These are phyloP conservation scores for Xylaria intraflava DNA, from an alignment of 495 filamentous ascomycete genomes.

Conservation along the genomic window DNA sequence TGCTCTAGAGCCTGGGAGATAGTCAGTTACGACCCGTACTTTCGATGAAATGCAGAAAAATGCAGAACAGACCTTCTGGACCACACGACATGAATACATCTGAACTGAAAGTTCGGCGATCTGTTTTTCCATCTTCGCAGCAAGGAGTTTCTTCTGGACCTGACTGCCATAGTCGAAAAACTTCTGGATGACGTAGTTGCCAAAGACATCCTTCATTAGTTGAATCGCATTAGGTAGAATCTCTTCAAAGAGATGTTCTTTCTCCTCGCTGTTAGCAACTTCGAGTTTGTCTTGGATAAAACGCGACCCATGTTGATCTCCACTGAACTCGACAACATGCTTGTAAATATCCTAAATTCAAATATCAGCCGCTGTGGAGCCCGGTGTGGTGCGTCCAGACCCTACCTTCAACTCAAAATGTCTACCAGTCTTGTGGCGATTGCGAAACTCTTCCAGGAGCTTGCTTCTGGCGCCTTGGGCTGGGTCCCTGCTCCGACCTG, in stretches of 20 bases:
- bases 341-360: constrained; percentile 69
- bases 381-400: not conserved
- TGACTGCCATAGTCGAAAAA: constrained; percentile 97
- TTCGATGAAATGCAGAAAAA: not conserved
- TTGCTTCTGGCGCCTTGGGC: constrained; percentile 60
- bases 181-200: constrained; percentile 98
- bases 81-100: constrained; percentile 94
- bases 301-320: constrained; percentile 90
- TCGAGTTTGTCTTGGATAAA: constrained; percentile 96
- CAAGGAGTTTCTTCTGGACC: constrained; percentile 80
- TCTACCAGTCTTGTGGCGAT: constrained; percentile 67
- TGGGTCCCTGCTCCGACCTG: constrained; percentile 53
- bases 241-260: constrained; percentile 87
- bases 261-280: constrained; percentile 93
- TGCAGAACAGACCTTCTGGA: constrained; percentile 66
- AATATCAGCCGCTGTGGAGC: not conserved
- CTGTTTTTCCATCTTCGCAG: constrained; percentile 78
- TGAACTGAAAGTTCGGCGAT: constrained; percentile 72
- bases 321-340: constrained; percentile 89
- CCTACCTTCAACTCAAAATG: constrained; percentile 76
- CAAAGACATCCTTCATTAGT: constrained; percentile 94
- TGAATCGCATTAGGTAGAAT: constrained; percentile 76
- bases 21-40: constrained; percentile 6
- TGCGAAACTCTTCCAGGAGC: constrained; percentile 73
- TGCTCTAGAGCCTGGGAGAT: constrained; percentile 74